Evolutionary conservation across 176 grass and related monocot genomes (phyloP), one percentile per base, ranked within the genome.

Genomic region (Urochloa ruziziensis): DNA sequence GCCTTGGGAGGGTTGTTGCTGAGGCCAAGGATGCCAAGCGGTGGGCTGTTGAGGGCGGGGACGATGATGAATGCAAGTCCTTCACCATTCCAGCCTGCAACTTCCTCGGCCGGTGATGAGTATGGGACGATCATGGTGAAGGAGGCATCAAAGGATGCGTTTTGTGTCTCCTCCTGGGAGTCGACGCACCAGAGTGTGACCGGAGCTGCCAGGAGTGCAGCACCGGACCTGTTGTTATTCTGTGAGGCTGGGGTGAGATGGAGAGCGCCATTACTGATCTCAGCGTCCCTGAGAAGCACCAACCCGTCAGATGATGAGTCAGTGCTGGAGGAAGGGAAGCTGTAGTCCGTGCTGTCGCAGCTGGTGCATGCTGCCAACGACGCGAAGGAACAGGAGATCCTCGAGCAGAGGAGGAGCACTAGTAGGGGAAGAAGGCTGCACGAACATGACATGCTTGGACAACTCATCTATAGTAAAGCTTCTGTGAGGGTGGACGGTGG

Each of bases 61-160:
- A 75, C 32, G 32, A 75, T 25, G 73, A 75, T 46, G 33, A 75
- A 58, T n/a, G n/a, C n/a, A n/a, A n/a, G n/a, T n/a, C n/a, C n/a
- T n/a, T n/a, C n/a, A n/a, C n/a, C n/a, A n/a, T n/a, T n/a, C n/a
- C n/a, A n/a, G n/a, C n/a, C n/a, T n/a, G n/a, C n/a, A n/a, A n/a
- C n/a, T n/a, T n/a, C n/a, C n/a, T n/a, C n/a, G n/a, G n/a, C n/a
- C n/a, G n/a, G n/a, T n/a, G n/a, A n/a, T n/a, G n/a, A n/a, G n/a
- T n/a, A n/a, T n/a, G n/a, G n/a, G 11, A 72, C 7, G 43, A 0
- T 51, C 10, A 56, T 56, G 49, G 19, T 57, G 72, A 75, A 75
- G 72, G 49, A 36, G 30, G 49, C 24, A 0, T 57, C 0, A 0
- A 75, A 37, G 72, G 72, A 56, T 21, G 72, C 49, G 1, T 75